Base-by-base conservation (phyloP, 495 filamentous ascomycete species). In the Tirmania nivea region DNA sequence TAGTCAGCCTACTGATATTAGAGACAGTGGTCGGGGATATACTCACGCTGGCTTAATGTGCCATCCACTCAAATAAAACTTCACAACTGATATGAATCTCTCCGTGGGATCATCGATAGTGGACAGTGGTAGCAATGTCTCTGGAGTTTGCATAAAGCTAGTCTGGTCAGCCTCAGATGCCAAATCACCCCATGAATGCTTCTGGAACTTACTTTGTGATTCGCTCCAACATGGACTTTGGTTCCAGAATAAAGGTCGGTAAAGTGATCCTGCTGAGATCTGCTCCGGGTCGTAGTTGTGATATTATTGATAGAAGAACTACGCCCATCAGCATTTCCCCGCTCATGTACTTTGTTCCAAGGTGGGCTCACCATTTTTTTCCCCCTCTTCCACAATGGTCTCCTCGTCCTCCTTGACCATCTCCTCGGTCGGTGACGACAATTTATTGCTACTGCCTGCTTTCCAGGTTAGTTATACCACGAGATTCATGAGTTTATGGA, bases 61-160 rank as follows among this genome's bases (percentile, higher is more conserved):
- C 90, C 90, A 99, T 56, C 90, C 90, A 65, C 86, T 93, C 51
- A 99, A 68, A 66, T 99, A 99, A 66, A 99, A 96, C 64, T 92
- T 95, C 57, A 94, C 81, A 10, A 99, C 90, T 0, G 85, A 80
- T 6, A 99, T 77, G 64, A 99, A 99, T 61, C 90, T 77, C 60
- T 89, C 69, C 42, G 89, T 72, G 3, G 92, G 92, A 64, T 99
- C 92, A 34, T 96, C 84, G 56, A 93, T 82, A 35, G 75, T 71
- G 16, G 86, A 71, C 70, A 95, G 89, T 19, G 84, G 83, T 2
- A 96, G 76, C 25, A 99, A 78, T 57, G 83, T 90, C 68, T 99
- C 90, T 48, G 90, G 92, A 67, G 96, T 92, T 59, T 90, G 89
- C 90, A 99, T 99, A 73, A 99, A 99, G 71, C 89, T 95, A 64